phyloP scores from a whole-genome alignment of 345 rosid species.

The Syzygium jambos region DNA sequence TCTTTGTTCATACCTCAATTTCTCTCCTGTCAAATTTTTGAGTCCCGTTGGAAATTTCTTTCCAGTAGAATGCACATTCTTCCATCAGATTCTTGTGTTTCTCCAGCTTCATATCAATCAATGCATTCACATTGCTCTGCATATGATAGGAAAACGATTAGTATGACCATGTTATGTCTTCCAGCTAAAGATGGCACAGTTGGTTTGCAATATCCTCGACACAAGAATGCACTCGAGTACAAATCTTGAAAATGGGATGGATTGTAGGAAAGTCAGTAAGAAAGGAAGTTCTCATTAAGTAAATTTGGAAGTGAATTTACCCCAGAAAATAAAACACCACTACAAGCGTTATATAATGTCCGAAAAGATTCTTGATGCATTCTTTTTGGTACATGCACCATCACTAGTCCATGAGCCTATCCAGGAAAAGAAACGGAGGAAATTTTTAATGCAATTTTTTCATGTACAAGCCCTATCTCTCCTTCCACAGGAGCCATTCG shows the following conservation, averaged over 20 bases:
- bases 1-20: slow-evolving; percentile 45
- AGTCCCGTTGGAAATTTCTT: slow-evolving; percentile 54
- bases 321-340: neutral
- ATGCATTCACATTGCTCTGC: slow-evolving; percentile 68
- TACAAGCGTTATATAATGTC: neutral
- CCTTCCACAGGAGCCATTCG: neutral
- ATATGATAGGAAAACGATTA: neutral
- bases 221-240: neutral
- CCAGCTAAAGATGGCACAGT: neutral
- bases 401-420: neutral
- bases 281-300: neutral
- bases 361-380: neutral
- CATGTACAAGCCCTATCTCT: neutral
- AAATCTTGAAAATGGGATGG: neutral
- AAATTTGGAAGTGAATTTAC: neutral
- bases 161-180: neutral
- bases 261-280: neutral
- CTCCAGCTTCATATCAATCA: slow-evolving; percentile 89
- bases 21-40: slow-evolving; percentile 67
- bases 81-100: slow-evolving; percentile 82
- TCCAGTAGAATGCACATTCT: slow-evolving; percentile 72
- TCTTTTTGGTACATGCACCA: neutral
- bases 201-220: neutral
- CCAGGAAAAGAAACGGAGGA: neutral
- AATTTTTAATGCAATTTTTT: neutral